Conservation (phyloP, 2,329 filamentous ascomycete genomes). For the Cryphonectria japonica region DNA sequence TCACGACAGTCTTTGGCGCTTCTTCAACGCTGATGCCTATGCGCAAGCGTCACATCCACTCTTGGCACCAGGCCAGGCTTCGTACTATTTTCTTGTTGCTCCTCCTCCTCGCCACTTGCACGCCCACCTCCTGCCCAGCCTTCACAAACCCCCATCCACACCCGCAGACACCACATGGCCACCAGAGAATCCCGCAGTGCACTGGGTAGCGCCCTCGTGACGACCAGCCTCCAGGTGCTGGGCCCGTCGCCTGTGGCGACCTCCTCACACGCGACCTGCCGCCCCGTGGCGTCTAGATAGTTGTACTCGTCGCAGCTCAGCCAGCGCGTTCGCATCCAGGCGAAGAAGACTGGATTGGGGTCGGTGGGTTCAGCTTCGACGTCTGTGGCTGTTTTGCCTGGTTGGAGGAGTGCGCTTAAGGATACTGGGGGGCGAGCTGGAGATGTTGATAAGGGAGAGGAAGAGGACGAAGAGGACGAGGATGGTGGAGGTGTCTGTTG, state of each 20-base stretch:
- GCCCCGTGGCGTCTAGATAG: conserved; percentile 3
- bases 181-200: conserved; percentile 7
- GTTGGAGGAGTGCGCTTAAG: not conserved
- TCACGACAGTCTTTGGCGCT: too few relatives aligned
- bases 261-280: conserved; percentile 12
- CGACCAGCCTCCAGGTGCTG: not conserved
- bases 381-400: not conserved
- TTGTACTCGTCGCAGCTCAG: conserved; percentile 11
- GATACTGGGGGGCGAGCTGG: not conserved
- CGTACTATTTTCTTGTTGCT: not conserved
- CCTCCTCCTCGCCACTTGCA: not conserved
- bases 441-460: not conserved
- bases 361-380: not conserved
- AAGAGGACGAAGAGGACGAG: not conserved
- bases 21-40: too few relatives aligned
- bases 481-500: not conserved
- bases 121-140: not conserved
- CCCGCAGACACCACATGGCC: conserved; percentile 10
- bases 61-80: too few relatives aligned
- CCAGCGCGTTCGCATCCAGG: conserved; percentile 7
- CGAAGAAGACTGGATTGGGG: not conserved
- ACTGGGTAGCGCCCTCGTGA: conserved; percentile 2
- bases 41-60: too few relatives aligned
- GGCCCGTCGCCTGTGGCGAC: not conserved
- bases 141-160: conserved; percentile 6